A percentile compares a stretch with the other conserved stretches of the same genome.
Conservation (phyloP, 331 rosid species). For the Pyrus hybrid region DNA sequence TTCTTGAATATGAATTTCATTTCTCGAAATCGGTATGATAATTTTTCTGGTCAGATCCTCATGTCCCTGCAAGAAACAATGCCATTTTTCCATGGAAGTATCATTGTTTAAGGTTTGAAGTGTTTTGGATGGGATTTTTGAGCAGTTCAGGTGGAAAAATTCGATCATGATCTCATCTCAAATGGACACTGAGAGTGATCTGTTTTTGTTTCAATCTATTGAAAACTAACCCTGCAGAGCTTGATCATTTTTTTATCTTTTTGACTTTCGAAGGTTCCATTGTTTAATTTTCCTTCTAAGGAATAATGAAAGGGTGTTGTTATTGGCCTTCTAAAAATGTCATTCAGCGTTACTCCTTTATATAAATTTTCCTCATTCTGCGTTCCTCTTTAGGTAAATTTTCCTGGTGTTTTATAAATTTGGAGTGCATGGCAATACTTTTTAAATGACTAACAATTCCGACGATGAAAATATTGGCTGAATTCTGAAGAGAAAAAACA, state of each 20-base stretch:
- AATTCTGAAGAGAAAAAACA: no score
- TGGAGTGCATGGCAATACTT: no score
- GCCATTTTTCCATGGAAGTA: conserved; percentile 5
- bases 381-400: no score
- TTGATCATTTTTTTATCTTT: not conserved
- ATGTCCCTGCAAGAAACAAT: conserved; percentile 15
- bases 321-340: not conserved
- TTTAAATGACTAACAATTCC: no score
- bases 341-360: no score
- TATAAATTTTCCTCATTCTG: no score
- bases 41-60: conserved; percentile 23
- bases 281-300: not conserved
- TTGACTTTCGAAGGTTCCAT: not conserved
- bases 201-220: not conserved
- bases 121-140: not conserved
- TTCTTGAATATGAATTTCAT: conserved; percentile 30
- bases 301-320: conserved; percentile 2
- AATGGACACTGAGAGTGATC: not conserved
- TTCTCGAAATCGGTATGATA: conserved; percentile 19
- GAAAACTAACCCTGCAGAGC: not conserved
- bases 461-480: no score
- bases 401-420: no score
- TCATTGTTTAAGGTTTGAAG: not conserved
- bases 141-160: not conserved
- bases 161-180: not conserved